Percentiles rank a stretch among this genome's conserved stretches.
Evolutionary conservation across 805 yeast species (phyloP).

Genomic region (Candida khao-thaluensis): DNA sequence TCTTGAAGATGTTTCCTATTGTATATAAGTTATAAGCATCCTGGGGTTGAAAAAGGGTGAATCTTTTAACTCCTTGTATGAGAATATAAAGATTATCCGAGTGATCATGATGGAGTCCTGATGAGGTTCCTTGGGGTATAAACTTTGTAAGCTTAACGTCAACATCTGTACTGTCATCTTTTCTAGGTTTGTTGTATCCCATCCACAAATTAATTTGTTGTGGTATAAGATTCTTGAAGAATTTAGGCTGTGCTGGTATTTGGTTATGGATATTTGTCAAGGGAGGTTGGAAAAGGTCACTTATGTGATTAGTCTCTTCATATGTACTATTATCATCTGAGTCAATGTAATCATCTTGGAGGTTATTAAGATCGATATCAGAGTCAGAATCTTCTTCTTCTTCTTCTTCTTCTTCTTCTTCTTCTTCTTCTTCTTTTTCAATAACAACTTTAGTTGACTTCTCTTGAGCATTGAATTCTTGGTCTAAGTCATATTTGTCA

Average conservation of each 20-base stretch:
- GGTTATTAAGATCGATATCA: constrained; percentile 35
- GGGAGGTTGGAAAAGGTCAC: constrained; percentile 61
- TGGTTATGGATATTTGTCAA: constrained; percentile 38
- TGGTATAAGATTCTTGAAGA: constrained; percentile 48
- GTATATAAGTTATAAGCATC: constrained; percentile 61
- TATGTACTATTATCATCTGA: constrained; percentile 17
- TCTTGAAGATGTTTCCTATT: constrained; percentile 55
- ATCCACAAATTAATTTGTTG: constrained; percentile 79
- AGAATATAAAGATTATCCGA: constrained; percentile 73
- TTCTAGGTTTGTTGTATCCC: constrained; percentile 38
- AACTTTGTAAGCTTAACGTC: constrained; percentile 27
- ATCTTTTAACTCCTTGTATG: constrained; percentile 58
- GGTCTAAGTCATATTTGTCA: constrained; percentile 15
- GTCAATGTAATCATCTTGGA: constrained; percentile 53
- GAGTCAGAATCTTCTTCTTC: constrained; percentile 12
- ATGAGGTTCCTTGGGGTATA: constrained; percentile 60
- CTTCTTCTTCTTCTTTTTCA: constrained; percentile 22
- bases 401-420: constrained; percentile 22
- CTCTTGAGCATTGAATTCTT: constrained; percentile 15
- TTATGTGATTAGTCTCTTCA: constrained; percentile 30
- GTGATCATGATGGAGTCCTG: constrained; percentile 80
- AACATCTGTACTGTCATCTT: constrained; percentile 1
- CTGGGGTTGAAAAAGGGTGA: constrained; percentile 63
- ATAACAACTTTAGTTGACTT: constrained; percentile 8
- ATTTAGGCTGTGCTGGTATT: constrained; percentile 39